Evolutionary conservation across 2,329 filamentous ascomycete species (phyloP), one percentile per base, ranked within the genome.

Genomic region (Fusarium buxicola): DNA sequence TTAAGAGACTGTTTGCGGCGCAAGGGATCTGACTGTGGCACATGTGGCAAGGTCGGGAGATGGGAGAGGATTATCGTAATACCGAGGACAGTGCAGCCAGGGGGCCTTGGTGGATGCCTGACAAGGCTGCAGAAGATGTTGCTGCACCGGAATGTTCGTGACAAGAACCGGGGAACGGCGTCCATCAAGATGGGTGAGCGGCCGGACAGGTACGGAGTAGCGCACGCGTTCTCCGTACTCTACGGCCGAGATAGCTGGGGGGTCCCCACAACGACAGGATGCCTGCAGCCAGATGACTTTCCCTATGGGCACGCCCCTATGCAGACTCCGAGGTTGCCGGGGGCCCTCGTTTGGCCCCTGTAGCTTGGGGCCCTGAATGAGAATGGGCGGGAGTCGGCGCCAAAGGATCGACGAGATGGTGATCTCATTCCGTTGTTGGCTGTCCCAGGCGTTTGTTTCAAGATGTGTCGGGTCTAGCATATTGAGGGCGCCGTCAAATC

Each of bases 361-460:
- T 39, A 57, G 60, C 64, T 65, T 61, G 49, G 55, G 39, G 58
- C 55, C 64, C 55, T 65, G 58, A 59, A 63, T 51, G 62, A 66
- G 67, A 68, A 64, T 63, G 68, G 68, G 63, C 65, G 68, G 67
- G 67, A 70, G 55, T 70, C 64, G 66, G 68, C 62, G 68, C 57
- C 66, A 69, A 65, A 66, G 48, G 68, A 70, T 70, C 68, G 66
- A 70, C 68, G 60, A 63, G 60, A 63, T 64, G 66, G 70, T 70
- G 68, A 70, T 70, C 68, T 70, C 68, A 70, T 70, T 70, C 68
- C 64, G 59, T 53, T 66, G 68, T 68, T 66, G 66, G 64, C 31
- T 58, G 55, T 58, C 54, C 60, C 64, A 65, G 68, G 67, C 62
- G 68, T 69, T 69, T 70, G 68, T 70, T 70, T 70, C 68, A 71